Base-by-base conservation (phyloP, 2,329 filamentous ascomycete genomes). In the Dendryphion nanum region DNA sequence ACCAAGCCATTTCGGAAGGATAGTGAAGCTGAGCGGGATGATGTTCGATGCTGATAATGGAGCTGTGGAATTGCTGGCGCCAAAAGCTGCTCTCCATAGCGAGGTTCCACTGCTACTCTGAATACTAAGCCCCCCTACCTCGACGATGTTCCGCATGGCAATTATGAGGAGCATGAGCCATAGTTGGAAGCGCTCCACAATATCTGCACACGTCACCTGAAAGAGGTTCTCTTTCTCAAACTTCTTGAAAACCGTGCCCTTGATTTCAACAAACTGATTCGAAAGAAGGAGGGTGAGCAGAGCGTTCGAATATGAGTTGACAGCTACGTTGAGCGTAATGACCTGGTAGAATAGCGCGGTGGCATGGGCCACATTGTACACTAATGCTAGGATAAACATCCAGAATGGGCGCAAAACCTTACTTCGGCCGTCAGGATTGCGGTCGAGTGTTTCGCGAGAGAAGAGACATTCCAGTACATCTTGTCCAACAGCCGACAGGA, bases 261-360 rank as follows among this genome's bases (percentile, higher is more conserved):
- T 98, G 74, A 98, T 95, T 69, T 98, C 93, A 30, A 98, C 93
- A 56, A 98, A 98, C 60, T 98, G 94, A 59, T 97, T 98, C 5
- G 90, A 96, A 61, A 98, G 81, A 2, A 98, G 75, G 1, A 98
- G 78, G 0, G 93, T 96, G 21, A 98, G 75, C 4, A 98, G 74
- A 0, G 93, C 91, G 59, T 98, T 98, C 0, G 90, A 96, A 66
- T 98, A 98, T 0, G 91, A 96, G 66, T 98, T 98, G 53, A 98
- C 91, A 1, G 93, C 93, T 3, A 98, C 94, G 48, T 98, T 98
- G 37, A 98, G 78, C 0, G 93, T 95, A 53, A 98, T 95, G 51
- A 97, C 91, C 59, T 98, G 93, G 64, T 95, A 97, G 67, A 98
- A 97, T 1, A 98, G 74, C 0, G 89, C 83, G 1, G 89, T 83